phyloP scores from a whole-genome alignment of 352 stramenopile genomes.

The Phytophthora podocarpi region DNA sequence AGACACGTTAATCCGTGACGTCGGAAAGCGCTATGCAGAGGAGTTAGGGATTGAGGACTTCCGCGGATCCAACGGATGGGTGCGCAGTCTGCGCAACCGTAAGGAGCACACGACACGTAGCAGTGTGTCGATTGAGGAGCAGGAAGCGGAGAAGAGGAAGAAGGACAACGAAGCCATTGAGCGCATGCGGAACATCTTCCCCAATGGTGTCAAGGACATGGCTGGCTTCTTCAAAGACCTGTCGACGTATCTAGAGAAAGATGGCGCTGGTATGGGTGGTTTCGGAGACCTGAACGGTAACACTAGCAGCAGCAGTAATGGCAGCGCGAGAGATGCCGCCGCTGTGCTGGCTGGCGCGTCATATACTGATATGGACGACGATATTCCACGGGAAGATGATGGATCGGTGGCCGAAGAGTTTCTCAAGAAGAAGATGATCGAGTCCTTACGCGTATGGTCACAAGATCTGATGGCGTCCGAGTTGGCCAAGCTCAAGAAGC shows the following conservation, averaged over 20 bases:
- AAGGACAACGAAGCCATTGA: constrained; percentile 79
- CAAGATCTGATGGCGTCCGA: constrained; percentile 76
- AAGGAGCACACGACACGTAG: constrained; percentile 69
- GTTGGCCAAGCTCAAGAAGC: constrained; percentile 71
- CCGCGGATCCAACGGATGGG: constrained; percentile 80
- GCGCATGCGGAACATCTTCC: constrained; percentile 70
- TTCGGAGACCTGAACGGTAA: constrained; percentile 27
- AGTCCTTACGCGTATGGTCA: constrained; percentile 67
- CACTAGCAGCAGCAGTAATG: constrained; percentile 18
- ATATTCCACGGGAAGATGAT: constrained; percentile 33
- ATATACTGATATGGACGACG: constrained; percentile 48
- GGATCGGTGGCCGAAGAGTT: constrained; percentile 55
- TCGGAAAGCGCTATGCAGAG: constrained; percentile 73
- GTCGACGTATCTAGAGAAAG: constrained; percentile 72
- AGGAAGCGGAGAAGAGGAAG: constrained; percentile 64
- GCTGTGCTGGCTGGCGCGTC: constrained; percentile 21
- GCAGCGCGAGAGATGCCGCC: constrained; percentile 21
- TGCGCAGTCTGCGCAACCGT: constrained; percentile 77
- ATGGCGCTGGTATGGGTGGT: constrained; percentile 30
- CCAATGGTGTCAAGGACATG: constrained; percentile 77
- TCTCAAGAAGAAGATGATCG: constrained; percentile 81
- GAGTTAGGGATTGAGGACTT: constrained; percentile 81
- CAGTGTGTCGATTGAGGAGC: constrained; percentile 53
- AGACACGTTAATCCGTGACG: constrained; percentile 77
- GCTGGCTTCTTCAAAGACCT: constrained; percentile 78